Percentiles rank a stretch among this genome's conserved stretches.
Conservation (phyloP, 2,329 filamentous ascomycete genomes). For the Alternaria sp. region DNA sequence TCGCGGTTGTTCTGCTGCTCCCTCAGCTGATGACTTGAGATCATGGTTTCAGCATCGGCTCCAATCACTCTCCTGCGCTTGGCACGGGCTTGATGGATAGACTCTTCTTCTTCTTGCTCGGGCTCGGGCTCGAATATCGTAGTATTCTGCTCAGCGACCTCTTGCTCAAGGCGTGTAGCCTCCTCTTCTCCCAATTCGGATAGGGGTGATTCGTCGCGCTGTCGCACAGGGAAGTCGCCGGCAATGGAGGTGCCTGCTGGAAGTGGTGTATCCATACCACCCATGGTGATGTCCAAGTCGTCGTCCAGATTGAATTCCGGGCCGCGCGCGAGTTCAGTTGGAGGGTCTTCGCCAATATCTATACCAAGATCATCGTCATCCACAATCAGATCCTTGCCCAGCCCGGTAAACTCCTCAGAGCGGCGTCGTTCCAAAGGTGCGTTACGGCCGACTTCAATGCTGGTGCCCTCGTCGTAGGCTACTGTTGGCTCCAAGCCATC, state of each 20-base stretch:
- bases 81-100: constrained; percentile 72
- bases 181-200: constrained; percentile 62
- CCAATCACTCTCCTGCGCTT: constrained; percentile 84
- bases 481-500: constrained; percentile 27
- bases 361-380: constrained; percentile 64
- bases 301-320: constrained; percentile 39
- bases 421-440: constrained; percentile 67
- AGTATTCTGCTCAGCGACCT: constrained; percentile 53
- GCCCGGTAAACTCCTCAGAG: constrained; percentile 56
- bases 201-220: constrained; percentile 62
- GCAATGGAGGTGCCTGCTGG: constrained; percentile 39
- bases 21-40: constrained; percentile 81
- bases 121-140: constrained; percentile 57
- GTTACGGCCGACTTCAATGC: constrained; percentile 90
- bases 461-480: constrained; percentile 56
- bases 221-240: constrained; percentile 59
- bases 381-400: constrained; percentile 59
- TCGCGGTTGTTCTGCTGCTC: constrained; percentile 86
- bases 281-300: constrained; percentile 56
- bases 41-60: constrained; percentile 81
- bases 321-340: constrained; percentile 35
- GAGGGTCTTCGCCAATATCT: constrained; percentile 47
- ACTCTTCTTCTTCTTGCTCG: constrained; percentile 63
- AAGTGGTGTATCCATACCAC: constrained; percentile 55
- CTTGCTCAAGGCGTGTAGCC: constrained; percentile 72